These are phyloP conservation scores for Gastrodia elata DNA, from an alignment of 106 monocot genomes.

Conservation along the genomic window DNA sequence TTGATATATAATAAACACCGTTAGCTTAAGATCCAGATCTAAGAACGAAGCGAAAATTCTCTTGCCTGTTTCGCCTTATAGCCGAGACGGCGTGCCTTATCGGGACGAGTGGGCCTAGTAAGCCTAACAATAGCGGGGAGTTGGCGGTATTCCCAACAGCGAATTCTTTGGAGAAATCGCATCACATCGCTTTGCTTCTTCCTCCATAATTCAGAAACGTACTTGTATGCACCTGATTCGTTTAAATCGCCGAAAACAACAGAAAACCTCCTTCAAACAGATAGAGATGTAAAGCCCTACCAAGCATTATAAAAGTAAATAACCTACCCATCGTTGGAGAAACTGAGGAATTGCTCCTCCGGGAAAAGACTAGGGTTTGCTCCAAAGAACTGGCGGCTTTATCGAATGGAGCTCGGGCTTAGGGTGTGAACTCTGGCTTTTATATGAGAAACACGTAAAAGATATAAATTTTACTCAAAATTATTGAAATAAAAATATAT, in stretches of 20 bases:
- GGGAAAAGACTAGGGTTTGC: neutral
- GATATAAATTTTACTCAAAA: too few relatives aligned
- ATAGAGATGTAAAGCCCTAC: neutral
- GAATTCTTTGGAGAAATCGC: constrained; percentile 30
- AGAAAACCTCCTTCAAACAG: neutral
- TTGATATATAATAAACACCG: too few relatives aligned
- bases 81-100: constrained; percentile 49
- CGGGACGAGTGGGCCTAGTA: constrained; percentile 55
- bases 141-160: constrained; percentile 68
- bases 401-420: neutral
- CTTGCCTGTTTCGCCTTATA: constrained; percentile 48
- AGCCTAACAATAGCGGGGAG: constrained; percentile 56
- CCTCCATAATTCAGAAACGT: constrained; percentile 69
- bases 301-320: neutral
- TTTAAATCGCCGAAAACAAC: neutral
- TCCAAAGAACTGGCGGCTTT: neutral
- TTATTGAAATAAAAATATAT: too few relatives aligned
- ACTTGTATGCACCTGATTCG: constrained; percentile 46
- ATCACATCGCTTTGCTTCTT: constrained; percentile 61
- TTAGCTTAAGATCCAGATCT: too few relatives aligned
- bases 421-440: too few relatives aligned
- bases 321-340: constrained; percentile 1
- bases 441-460: too few relatives aligned
- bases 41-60: too few relatives aligned
- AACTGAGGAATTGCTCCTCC: neutral